Conservation (phyloP, 371 early-diverging fungal genomes). For the Apophysomyces sp. region DNA sequence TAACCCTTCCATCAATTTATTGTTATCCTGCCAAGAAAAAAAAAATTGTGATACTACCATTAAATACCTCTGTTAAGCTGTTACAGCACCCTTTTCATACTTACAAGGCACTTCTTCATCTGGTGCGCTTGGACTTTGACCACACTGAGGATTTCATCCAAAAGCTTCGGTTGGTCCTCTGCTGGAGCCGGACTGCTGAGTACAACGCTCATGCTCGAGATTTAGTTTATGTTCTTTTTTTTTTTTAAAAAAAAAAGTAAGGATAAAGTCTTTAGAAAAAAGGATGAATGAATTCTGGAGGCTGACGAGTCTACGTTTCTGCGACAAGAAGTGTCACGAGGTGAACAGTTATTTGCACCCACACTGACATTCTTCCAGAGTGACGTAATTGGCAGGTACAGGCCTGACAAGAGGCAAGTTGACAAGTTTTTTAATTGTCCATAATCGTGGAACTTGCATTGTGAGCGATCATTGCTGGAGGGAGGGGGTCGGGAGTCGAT, state of each 20-base stretch:
- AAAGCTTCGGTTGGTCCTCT: conserved; percentile 80
- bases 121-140: conserved; percentile 89
- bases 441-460: no score
- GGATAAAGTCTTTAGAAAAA: not conserved
- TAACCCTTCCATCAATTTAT: conserved; percentile 89
- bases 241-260: no score
- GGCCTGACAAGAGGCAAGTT: no score
- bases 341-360: no score
- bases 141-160: conserved; percentile 81
- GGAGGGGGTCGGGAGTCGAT: no score
- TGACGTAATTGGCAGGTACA: no score
- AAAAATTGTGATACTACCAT: not conserved
- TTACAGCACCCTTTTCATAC: conserved; percentile 2
- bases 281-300: not conserved
- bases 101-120: conserved; percentile 86
- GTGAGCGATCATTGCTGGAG: no score
- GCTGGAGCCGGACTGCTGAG: conserved; percentile 29
- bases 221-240: not conserved
- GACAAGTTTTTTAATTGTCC: no score
- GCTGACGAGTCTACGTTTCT: no score
- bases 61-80: not conserved
- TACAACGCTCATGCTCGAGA: conserved; percentile 6
- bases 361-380: no score
- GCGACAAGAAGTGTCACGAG: no score
- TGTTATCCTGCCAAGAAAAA: conserved; percentile 59